A percentile compares a stretch with the other conserved stretches of the same genome.
Evolutionary conservation across 805 yeast species (phyloP).

Genomic region (Suhomyces prunicola): DNA sequence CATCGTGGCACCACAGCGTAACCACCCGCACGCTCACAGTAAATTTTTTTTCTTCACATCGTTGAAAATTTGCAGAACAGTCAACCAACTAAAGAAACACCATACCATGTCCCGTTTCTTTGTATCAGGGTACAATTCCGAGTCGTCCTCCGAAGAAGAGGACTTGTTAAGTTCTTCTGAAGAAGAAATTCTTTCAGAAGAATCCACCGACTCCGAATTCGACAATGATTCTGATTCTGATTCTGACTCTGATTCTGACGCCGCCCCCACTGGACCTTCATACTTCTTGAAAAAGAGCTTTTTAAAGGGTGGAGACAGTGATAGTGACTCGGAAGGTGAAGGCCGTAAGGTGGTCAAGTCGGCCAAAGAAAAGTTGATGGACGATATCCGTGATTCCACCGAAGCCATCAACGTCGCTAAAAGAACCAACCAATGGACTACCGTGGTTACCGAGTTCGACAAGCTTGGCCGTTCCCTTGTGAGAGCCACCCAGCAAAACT

Average conservation of each 20-base stretch:
- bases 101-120: constrained; percentile 86
- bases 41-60: constrained; percentile 15
- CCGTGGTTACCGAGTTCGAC: constrained; percentile 74
- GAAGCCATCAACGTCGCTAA: constrained; percentile 67
- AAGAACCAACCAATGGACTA: constrained; percentile 74
- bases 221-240: constrained; percentile 39
- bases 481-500: constrained; percentile 73
- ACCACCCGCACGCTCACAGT: constrained; percentile 7
- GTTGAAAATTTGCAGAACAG: constrained; percentile 24
- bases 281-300: constrained; percentile 53
- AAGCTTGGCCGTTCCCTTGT: constrained; percentile 62
- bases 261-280: constrained; percentile 46
- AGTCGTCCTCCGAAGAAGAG: constrained; percentile 52
- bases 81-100: neutral
- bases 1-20: constrained; percentile 5
- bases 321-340: constrained; percentile 56
- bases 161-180: constrained; percentile 53
- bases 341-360: constrained; percentile 85
- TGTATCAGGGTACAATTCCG: constrained; percentile 57
- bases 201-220: constrained; percentile 46
- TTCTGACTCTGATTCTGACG: constrained; percentile 30
- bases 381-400: constrained; percentile 71
- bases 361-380: constrained; percentile 88
- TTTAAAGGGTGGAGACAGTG: constrained; percentile 42
- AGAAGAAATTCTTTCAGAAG: constrained; percentile 55